Evolutionary conservation across 2,329 filamentous ascomycete species (phyloP), one percentile per base, ranked within the genome.

Genomic region (Amauroascus verrucosus): DNA sequence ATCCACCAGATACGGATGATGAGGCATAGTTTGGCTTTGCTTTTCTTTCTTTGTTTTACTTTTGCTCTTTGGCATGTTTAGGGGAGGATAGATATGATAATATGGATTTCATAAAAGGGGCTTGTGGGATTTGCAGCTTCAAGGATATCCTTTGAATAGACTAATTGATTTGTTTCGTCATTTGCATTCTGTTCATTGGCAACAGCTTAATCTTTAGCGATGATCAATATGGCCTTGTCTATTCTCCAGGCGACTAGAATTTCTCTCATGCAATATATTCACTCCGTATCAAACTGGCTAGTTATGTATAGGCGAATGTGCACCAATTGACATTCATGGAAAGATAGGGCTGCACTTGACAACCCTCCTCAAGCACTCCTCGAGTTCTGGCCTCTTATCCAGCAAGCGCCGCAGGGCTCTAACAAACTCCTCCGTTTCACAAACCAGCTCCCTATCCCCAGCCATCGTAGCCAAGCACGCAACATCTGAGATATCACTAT

Each of bases 1-100:
- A 86, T 67, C 86, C 85, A 6, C 71, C 70, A 7, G 86, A 91
- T 67, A 89, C 85, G 16, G 86, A 91, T 62, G 86, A 89, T 58
- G 87, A 91, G 67, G 81, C 64, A 26, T 60, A 50, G 45, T 41
- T 26, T 40, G 7, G 9, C 24, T 41, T 46, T 16, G 6, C 16
- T 16, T 14, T 20, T 24, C 14, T 33, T 4, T 38, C 14, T 45
- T 51, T 22, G 3, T 26, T 37, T 41, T 41, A 2, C 3, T 38
- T 35, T 16, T 18, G 13, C 16, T 35, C 11, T 37, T 45, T 22
- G 16, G 11, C 26, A 40, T 41, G 8, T 16, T 24, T 16, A 11
- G 26, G 16, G 2, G 11, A 5, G 43, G 43, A n/a, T 30, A n/a
- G 43, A 11, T 16, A 47, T 47, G 44, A 33, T 32, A 35, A 24